Conservation (phyloP, 2,329 filamentous ascomycete genomes). For the Penicillium digitatum region DNA sequence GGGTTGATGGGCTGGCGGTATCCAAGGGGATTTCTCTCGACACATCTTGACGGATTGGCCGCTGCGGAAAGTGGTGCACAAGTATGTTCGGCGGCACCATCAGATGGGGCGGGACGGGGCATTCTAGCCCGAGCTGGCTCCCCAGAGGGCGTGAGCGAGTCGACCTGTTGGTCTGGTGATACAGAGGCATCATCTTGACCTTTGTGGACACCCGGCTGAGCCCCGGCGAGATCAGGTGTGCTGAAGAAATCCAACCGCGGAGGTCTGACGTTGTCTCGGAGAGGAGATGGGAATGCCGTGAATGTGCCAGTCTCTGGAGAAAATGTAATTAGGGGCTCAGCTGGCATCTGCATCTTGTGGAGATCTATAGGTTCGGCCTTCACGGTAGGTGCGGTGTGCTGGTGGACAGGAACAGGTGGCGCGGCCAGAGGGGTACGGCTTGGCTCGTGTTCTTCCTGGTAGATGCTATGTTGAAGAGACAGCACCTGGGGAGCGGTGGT, state of each 20-base stretch:
- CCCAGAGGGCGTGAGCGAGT: slow-evolving; percentile 17
- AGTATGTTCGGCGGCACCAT: background rate
- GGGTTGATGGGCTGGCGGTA: slow-evolving; percentile 14
- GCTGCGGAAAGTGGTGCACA: slow-evolving; percentile 4
- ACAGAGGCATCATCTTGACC: slow-evolving; percentile 6
- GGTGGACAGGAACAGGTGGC: slow-evolving; percentile 14
- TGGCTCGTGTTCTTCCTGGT: slow-evolving; percentile 9
- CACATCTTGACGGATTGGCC: slow-evolving; percentile 10
- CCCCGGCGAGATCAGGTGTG: slow-evolving; percentile 8
- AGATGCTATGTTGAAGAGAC: background rate
- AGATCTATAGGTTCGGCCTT: slow-evolving; percentile 20
- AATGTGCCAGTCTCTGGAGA: slow-evolving; percentile 46
- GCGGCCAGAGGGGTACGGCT: slow-evolving; percentile 20
- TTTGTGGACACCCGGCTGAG: slow-evolving; percentile 4
- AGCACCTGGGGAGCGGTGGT: background rate
- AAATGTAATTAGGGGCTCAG: slow-evolving; percentile 41
- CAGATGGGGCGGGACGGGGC: background rate
- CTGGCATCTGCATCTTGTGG: slow-evolving; percentile 22
- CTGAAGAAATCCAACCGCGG: slow-evolving; percentile 18
- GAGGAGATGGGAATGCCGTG: slow-evolving; percentile 38
- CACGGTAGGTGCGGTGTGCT: slow-evolving; percentile 1
- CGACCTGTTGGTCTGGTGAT: slow-evolving; percentile 5
- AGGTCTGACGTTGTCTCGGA: slow-evolving; percentile 28
- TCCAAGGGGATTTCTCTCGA: slow-evolving; percentile 15
- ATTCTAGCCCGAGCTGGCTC: slow-evolving; percentile 8